A percentile compares a stretch with the other conserved stretches of the same genome.
phyloP scores from a whole-genome alignment of 2,329 filamentous ascomycete species.

The Coniochaeta prunicola region DNA sequence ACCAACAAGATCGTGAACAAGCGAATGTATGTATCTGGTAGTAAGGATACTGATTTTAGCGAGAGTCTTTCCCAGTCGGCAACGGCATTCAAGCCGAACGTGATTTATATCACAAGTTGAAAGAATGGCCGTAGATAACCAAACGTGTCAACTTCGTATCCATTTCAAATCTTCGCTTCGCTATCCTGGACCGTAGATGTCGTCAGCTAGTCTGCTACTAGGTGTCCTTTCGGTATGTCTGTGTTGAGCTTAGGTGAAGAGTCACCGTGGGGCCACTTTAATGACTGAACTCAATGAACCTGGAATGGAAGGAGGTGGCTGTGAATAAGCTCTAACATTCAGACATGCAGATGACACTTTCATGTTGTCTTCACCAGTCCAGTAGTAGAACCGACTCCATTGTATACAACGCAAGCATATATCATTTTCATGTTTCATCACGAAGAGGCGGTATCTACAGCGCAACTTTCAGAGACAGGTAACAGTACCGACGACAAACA shows the following conservation, averaged over 20 bases:
- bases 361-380: too few species aligned
- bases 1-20: background rate
- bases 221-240: background rate
- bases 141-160: slow-evolving; percentile 18
- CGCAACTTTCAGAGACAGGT: background rate
- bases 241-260: background rate
- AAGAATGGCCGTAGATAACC: background rate
- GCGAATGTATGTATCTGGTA: background rate
- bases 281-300: background rate
- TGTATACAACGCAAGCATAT: background rate
- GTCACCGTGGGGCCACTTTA: background rate
- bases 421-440: background rate
- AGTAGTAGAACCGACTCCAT: too few species aligned
- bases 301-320: background rate
- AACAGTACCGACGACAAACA: background rate
- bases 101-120: background rate
- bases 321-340: background rate
- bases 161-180: background rate
- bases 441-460: background rate
- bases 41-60: background rate
- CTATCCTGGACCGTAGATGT: background rate
- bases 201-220: background rate
- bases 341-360: background rate
- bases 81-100: background rate
- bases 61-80: background rate